Base-by-base conservation (phyloP, 2,329 filamentous ascomycete species). In the Cordyceps tenuipes region DNA sequence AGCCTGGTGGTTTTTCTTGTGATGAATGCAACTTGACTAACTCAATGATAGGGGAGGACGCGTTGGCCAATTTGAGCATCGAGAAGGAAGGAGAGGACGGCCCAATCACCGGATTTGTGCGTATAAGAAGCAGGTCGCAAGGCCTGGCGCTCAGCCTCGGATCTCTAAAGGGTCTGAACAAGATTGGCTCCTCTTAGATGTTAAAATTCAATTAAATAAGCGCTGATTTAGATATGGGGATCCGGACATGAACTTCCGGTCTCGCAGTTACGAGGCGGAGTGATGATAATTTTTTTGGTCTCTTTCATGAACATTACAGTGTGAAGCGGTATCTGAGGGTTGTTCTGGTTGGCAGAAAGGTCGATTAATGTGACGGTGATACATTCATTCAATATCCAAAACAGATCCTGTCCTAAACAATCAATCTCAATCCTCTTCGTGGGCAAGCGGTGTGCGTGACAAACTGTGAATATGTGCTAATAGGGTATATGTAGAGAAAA, bases 61-160 rank as follows among this genome's bases (percentile, higher is more conserved):
- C 94, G 62, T 79, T 99, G 69, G 94, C 94, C 70, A 99, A 99
- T 73, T 72, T 99, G 75, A 97, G 92, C 72, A 97, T 99, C 69
- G 94, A 99, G 76, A 93, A 97, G 77, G 92, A 97, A 73, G 92
- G 91, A 62, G 91, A 96, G 29, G 88, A 96, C 69, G 94, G 94
- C 26, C 91, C 91, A 6, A 93, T 99, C 64, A 97, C 93, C 47
- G 94, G 94, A 49, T 99, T 99, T 74, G 92, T 99, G 64, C 87
- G 94, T 72, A 99, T 99, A 83, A 87, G 94, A 76, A 97, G 92
- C 79, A 88, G 94, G 72, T 96, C 91, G 43, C 94, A 99, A 77
- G 94, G 94, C 53, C 79, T 99, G 70, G 94, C 94, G 12, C 79
- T 99, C 67, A 97, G 93, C 76, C 79, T 99, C 64, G 94, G 94